These are phyloP conservation scores for Rhododendron griersonianum DNA, from an alignment of 148 eudicot species.

Conservation along the genomic window DNA sequence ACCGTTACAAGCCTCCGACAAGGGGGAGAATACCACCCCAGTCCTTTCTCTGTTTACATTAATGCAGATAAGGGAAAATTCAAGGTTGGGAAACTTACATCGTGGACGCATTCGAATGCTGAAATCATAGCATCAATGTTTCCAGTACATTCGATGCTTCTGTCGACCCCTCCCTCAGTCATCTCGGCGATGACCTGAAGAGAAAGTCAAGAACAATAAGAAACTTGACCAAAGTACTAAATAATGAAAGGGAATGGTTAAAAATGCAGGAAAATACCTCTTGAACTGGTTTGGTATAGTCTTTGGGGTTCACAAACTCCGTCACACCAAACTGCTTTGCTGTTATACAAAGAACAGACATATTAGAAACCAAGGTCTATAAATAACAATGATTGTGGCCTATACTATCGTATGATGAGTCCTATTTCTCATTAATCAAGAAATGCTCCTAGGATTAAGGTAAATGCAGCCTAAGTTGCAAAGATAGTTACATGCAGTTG, in stretches of 20 bases:
- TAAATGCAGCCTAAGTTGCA: not conserved
- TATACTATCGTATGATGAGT: not conserved
- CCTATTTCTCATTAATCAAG: too few relatives aligned
- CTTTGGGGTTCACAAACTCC: conserved; percentile 51
- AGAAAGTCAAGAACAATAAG: not conserved
- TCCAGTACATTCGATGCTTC: conserved; percentile 57
- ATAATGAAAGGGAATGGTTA: not conserved
- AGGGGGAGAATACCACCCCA: not conserved
- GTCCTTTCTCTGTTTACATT: not conserved
- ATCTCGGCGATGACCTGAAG: conserved; percentile 18
- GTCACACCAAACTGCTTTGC: conserved; percentile 55
- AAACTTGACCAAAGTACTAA: not conserved
- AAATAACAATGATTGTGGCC: not conserved
- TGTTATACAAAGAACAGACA: conserved; percentile 12
- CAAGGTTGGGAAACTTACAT: conserved; percentile 21
- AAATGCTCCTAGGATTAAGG: not conserved
- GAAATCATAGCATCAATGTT: conserved; percentile 59
- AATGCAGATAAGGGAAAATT: not conserved
- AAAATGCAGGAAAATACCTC: conserved; percentile 44
- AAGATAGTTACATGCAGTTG: too few relatives aligned
- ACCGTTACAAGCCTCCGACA: not conserved
- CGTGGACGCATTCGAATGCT: conserved; percentile 59
- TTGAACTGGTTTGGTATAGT: conserved; percentile 53
- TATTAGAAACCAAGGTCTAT: not conserved
- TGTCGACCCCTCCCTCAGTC: conserved; percentile 48